These are phyloP conservation scores for Phytophthora ohioensis DNA, from an alignment of 352 stramenopile species.

Conservation along the genomic window DNA sequence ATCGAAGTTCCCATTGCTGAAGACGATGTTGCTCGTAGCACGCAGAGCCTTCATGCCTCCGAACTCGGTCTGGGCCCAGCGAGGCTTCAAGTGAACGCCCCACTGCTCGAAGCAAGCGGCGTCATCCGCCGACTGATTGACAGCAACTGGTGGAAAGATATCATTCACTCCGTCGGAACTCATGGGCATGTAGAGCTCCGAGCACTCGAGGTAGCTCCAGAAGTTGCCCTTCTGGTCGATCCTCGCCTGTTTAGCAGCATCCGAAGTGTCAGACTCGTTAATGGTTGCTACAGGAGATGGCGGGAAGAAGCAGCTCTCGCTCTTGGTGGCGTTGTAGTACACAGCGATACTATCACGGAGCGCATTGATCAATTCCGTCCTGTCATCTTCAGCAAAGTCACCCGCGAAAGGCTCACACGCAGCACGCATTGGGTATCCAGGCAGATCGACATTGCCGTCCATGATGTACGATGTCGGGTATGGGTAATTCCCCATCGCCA, in stretches of 20 bases:
- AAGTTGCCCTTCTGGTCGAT: slow-evolving; percentile 52
- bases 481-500: slow-evolving; percentile 61
- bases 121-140: slow-evolving; percentile 44
- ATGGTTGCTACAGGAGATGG: background rate
- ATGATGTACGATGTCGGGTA: slow-evolving; percentile 64
- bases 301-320: slow-evolving; percentile 47
- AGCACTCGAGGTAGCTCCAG: slow-evolving; percentile 61
- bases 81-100: slow-evolving; percentile 55
- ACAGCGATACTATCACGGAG: slow-evolving; percentile 53
- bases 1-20: slow-evolving; percentile 73
- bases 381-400: slow-evolving; percentile 34
- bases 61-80: slow-evolving; percentile 56
- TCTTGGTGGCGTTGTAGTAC: slow-evolving; percentile 58
- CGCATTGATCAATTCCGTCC: slow-evolving; percentile 32
- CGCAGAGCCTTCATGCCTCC: slow-evolving; percentile 59
- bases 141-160: slow-evolving; percentile 37
- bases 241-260: slow-evolving; percentile 40
- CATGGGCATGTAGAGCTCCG: slow-evolving; percentile 60
- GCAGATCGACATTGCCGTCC: slow-evolving; percentile 46
- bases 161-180: slow-evolving; percentile 50
- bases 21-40: slow-evolving; percentile 69
- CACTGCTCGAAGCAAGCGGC: slow-evolving; percentile 46
- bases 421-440: slow-evolving; percentile 47
- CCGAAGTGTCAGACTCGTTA: slow-evolving; percentile 18
- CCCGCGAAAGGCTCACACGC: slow-evolving; percentile 44